Base-by-base conservation (phyloP, 768 basidiomycete species). In the Clitopilus passeckerianus region DNA sequence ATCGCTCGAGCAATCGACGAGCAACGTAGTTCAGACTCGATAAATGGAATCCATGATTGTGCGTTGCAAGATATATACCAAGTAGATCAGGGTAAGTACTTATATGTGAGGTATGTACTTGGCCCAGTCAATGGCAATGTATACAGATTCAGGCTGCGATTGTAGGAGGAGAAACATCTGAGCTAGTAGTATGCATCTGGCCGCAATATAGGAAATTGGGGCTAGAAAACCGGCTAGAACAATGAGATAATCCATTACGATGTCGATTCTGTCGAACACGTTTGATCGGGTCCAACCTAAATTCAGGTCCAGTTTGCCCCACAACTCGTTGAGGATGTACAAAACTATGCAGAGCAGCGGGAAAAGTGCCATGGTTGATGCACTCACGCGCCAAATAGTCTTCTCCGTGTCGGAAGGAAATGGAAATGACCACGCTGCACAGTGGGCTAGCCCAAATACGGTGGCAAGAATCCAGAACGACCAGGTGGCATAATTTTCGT, bases 361-460 rank as follows among this genome's bases (percentile, higher is more conserved):
- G 27, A 30, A 30, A 3, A 30, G 27, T 30, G 27, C 27, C 3
- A 7, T 7, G 27, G 7, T 30, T 4, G 27, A 30, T 3, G 27
- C 27, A 30, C 27, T 57, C 23, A 60, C 37, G 3, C 46, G 33
- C 62, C 62, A 63, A 7, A 60, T 27, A n/a, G 2, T n/a, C n/a
- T 37, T 22, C 35, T 63, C 62, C 24, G 18, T 18, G 7, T 12
- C 14, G 22, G 52, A 54, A 20, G 62, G 62, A 53, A 61, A 63
- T 53, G 35, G n/a, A 41, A 53, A 61, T 14, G 53, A 35, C 62
- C 60, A 63, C 18, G 53, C 60, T 22, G 58, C 24, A 44, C 62
- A 63, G 41, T 63, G 62, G 24, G 60, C 60, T 6, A 24, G 57
- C 8, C 62, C 62, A 24, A 61, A 63, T 5, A 55, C 1, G 5